Percentiles rank a stretch among this genome's conserved stretches.
These are phyloP conservation scores for Starmera quercuum DNA, from an alignment of 805 yeast genomes.

Conservation along the genomic window DNA sequence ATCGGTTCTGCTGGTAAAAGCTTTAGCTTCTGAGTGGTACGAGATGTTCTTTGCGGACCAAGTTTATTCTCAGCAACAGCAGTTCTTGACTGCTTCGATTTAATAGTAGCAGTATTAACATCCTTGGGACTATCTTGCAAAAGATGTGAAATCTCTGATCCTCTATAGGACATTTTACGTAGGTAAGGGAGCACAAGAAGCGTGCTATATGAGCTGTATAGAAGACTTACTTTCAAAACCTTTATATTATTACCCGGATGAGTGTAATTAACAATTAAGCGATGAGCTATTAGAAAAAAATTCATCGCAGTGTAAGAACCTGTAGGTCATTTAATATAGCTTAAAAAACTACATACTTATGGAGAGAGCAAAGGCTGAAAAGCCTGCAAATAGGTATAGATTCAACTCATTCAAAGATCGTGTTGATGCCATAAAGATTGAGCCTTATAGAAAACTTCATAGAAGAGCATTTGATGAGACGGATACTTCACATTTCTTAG, in stretches of 20 bases:
- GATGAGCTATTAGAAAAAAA: conserved; percentile 1
- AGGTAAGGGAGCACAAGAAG: no score
- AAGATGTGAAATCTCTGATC: no score
- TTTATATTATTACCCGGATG: no score
- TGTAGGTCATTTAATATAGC: no score
- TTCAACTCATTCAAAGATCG: conserved; percentile 78
- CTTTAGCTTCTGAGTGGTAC: conserved; percentile 68
- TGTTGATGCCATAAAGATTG: conserved; percentile 76
- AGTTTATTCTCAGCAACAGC: conserved; percentile 28
- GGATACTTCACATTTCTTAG: conserved; percentile 69
- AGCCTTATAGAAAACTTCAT: conserved; percentile 51
- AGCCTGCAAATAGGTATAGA: conserved; percentile 45
- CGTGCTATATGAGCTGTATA: no score
- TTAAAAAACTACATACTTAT: no score
- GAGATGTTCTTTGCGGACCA: conserved; percentile 68
- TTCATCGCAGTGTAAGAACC: neutral
- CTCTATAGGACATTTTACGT: no score
- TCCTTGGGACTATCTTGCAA: no score
- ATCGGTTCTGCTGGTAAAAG: conserved; percentile 55
- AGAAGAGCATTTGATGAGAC: conserved; percentile 62
- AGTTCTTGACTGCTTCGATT: no score
- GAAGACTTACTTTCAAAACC: no score
- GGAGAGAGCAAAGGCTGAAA: neutral
- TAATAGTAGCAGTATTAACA: no score
- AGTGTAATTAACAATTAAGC: no score